Evolutionary conservation across 345 rosid genomes (phyloP).

Genomic region (Sonneratia caseolaris): DNA sequence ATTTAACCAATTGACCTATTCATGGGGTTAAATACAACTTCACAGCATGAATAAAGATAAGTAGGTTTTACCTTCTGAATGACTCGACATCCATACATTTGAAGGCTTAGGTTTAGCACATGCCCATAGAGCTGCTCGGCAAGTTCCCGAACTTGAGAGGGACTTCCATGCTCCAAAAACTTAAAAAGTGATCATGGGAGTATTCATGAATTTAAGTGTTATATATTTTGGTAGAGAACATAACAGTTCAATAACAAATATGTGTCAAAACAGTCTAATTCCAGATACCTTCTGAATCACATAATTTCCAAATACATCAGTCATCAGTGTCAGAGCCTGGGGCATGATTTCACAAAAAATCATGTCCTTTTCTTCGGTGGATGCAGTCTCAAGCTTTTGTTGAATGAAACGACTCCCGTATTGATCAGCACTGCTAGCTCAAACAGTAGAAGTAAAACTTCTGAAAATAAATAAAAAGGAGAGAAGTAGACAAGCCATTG

Average conservation of each 20-base stretch:
- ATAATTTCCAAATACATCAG: conserved; percentile 94
- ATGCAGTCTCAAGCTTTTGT: conserved; percentile 91
- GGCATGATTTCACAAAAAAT: conserved; percentile 88
- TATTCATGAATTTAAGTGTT: neutral
- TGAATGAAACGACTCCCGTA: conserved; percentile 96
- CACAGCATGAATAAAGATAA: neutral
- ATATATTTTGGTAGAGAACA: neutral
- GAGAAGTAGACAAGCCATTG: neutral
- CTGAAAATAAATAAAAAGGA: neutral
- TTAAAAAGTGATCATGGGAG: conserved; percentile 10
- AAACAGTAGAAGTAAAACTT: neutral
- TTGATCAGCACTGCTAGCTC: conserved; percentile 63
- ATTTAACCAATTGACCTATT: neutral
- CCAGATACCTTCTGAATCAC: conserved; percentile 84
- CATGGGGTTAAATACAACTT: neutral
- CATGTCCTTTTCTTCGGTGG: conserved; percentile 76
- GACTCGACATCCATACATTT: conserved; percentile 98
- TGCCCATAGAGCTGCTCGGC: conserved; percentile 72
- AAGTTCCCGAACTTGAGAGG: conserved; percentile 70
- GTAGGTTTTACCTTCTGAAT: conserved; percentile 66
- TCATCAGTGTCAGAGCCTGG: conserved; percentile 69
- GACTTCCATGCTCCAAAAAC: conserved; percentile 96
- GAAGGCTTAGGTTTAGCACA: conserved; percentile 83
- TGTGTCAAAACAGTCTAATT: neutral
- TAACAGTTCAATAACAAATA: neutral